These are phyloP conservation scores for Niebla homalea DNA, from an alignment of 495 filamentous ascomycete genomes.

Conservation along the genomic window DNA sequence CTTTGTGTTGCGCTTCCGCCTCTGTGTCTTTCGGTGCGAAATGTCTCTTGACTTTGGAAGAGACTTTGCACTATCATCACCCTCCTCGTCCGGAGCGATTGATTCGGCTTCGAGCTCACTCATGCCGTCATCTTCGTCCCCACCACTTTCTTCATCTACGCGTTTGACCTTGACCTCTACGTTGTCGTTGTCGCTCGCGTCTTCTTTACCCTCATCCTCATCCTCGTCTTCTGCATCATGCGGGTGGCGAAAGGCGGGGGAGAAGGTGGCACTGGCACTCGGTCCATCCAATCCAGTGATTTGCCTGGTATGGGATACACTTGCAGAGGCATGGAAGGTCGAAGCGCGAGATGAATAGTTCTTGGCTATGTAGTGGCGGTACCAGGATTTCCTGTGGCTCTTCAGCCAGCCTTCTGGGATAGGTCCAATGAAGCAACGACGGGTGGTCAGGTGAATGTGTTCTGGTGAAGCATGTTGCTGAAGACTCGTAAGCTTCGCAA, in stretches of 20 bases:
- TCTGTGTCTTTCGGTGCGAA: neutral
- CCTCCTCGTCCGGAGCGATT: neutral
- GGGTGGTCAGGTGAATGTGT: slow-evolving; percentile 49
- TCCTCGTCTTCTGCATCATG: slow-evolving; percentile 23
- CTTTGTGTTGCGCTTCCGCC: neutral
- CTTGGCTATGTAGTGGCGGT: slow-evolving; percentile 37
- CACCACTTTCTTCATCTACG: slow-evolving; percentile 13
- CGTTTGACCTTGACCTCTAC: neutral
- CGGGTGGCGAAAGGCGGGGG: slow-evolving; percentile 32
- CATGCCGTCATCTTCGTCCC: slow-evolving; percentile 15
- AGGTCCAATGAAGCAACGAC: slow-evolving; percentile 55
- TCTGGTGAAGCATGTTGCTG: slow-evolving; percentile 49
- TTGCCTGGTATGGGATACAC: slow-evolving; percentile 27
- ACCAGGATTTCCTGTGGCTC: slow-evolving; percentile 51
- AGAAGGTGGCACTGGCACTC: slow-evolving; percentile 23
- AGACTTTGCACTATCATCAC: neutral
- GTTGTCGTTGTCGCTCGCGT: neutral
- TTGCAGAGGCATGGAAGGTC: slow-evolving; percentile 39
- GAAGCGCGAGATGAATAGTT: slow-evolving; percentile 45
- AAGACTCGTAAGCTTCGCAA: neutral
- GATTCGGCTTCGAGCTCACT: slow-evolving; percentile 13
- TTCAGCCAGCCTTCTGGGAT: slow-evolving; percentile 58
- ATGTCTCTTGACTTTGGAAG: neutral
- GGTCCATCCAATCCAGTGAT: slow-evolving; percentile 28
- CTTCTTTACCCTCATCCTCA: no score